These are phyloP conservation scores for Raffaelea arxii DNA, from an alignment of 2,329 filamentous ascomycete species.

Conservation along the genomic window DNA sequence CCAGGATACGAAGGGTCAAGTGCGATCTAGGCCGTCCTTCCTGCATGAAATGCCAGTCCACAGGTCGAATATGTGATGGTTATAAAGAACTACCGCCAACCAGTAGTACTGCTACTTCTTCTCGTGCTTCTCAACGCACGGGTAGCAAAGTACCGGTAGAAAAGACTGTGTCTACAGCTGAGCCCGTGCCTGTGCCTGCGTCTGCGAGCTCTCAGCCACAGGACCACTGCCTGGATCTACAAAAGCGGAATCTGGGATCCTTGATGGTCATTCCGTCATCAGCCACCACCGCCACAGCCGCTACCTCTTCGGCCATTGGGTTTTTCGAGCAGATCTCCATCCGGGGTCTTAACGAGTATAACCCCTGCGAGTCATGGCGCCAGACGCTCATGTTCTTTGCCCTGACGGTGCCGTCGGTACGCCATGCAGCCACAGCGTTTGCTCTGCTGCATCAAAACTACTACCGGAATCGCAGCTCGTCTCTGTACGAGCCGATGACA, in stretches of 20 bases:
- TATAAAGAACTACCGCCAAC: conserved; percentile 16
- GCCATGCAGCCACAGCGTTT: neutral
- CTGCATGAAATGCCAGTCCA: conserved; percentile 26
- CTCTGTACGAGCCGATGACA: neutral
- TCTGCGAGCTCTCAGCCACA: neutral
- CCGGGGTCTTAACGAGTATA: neutral
- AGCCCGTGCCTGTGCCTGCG: neutral
- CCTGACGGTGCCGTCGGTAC: neutral
- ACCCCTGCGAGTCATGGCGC: neutral
- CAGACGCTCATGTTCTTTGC: neutral
- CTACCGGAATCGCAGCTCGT: neutral
- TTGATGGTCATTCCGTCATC: neutral
- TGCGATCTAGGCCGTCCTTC: conserved; percentile 24
- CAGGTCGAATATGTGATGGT: conserved; percentile 27
- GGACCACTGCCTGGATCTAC: neutral
- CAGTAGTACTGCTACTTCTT: too few species aligned
- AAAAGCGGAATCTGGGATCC: neutral
- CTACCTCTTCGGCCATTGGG: neutral
- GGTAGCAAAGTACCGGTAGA: neutral
- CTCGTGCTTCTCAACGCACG: neutral
- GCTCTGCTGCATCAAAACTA: neutral
- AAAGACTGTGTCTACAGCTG: neutral
- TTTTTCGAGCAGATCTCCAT: neutral
- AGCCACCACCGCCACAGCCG: neutral
- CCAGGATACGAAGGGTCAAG: conserved; percentile 27